phyloP scores from a whole-genome alignment of 352 stramenopile species.

The Globisporangium polare region DNA sequence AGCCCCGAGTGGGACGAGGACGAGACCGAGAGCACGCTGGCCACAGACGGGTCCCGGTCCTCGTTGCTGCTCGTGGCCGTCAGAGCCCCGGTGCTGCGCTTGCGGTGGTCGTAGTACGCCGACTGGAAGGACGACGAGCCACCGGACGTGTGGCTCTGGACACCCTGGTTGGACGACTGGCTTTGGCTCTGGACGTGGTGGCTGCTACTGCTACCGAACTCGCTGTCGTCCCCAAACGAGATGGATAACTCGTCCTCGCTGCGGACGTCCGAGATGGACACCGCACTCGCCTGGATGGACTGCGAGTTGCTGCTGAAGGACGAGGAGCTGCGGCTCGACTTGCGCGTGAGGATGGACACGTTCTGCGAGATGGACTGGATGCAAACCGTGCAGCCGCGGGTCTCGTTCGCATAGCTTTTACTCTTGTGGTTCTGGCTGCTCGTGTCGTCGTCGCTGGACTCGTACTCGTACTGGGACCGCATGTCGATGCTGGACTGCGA shows the following conservation, averaged over 20 bases:
- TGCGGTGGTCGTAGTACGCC: constrained; percentile 17
- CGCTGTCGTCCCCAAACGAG: constrained; percentile 18
- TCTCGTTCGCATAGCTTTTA: constrained; percentile 26
- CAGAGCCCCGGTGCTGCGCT: constrained; percentile 10
- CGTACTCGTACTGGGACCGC: constrained; percentile 11
- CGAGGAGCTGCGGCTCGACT: constrained; percentile 12
- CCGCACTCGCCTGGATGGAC: constrained; percentile 5
- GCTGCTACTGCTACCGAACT: constrained; percentile 15
- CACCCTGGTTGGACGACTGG: too few species aligned
- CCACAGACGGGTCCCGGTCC: not conserved
- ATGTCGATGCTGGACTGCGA: constrained; percentile 17
- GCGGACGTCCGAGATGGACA: constrained; percentile 9
- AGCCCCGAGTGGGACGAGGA: not conserved
- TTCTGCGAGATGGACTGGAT: constrained; percentile 10
- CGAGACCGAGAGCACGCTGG: not conserved
- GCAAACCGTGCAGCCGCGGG: constrained; percentile 24
- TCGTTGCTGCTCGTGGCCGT: constrained; percentile 7
- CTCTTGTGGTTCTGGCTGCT: constrained; percentile 17
- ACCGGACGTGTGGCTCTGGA: constrained; percentile 14
- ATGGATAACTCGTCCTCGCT: constrained; percentile 17
- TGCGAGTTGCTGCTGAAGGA: constrained; percentile 15
- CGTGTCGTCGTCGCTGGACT: constrained; percentile 11
- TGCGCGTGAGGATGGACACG: not conserved
- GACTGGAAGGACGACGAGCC: constrained; percentile 22
- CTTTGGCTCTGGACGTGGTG: constrained; percentile 3